Evolutionary conservation across 1,284 basidiomycete species (phyloP), one percentile per base, ranked within the genome.

Genomic region (Cutaneotrichosporon sp.): DNA sequence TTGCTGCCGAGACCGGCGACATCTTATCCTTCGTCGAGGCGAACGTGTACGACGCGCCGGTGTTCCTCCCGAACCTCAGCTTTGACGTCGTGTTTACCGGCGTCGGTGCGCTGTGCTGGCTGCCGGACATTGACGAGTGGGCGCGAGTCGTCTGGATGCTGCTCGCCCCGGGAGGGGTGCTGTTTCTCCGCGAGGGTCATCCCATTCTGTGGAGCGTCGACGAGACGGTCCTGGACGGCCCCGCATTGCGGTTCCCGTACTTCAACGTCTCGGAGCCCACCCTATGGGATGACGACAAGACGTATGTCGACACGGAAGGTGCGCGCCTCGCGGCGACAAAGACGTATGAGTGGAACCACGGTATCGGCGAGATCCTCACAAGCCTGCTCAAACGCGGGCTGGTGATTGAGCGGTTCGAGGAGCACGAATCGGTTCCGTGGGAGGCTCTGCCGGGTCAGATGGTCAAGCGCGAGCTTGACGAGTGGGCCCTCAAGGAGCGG

Each of bases 71-170:
- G 9, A 34, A 27, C 1, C 14, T 9, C 29, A 5, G 32, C 11
- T 51, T 38, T n/a, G 49, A 51, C 42, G 26, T 51, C 14, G 49
- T 51, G 25, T 51, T 38, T 26, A 51, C 49, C 6, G 49, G 49
- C 27, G 24, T 51, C 26, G 49, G 49, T 9, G 49, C 49, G 26
- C 35, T 51, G 4, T 51, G 49, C 49, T 51, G 49, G 49, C 42
- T 51, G 5, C 49, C 49, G 4, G 43, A 45, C 20, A 51, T 51
- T 3, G 16, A 22, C 6, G 7, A n/a, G 14, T 51, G 49, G 49
- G 49, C 42, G 4, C 4, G 2, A 5, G 27, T 45, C 10, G 49
- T 51, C 19, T 16, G 12, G 25, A 14, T 26, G 2, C 49, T 51
- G 12, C 49, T 51, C 26, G 25, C 42, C 2, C 49, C 49, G 3